These are phyloP conservation scores for Acanthamoeba culbertsoni DNA, from an alignment of 208 protist species.

Conservation along the genomic window DNA sequence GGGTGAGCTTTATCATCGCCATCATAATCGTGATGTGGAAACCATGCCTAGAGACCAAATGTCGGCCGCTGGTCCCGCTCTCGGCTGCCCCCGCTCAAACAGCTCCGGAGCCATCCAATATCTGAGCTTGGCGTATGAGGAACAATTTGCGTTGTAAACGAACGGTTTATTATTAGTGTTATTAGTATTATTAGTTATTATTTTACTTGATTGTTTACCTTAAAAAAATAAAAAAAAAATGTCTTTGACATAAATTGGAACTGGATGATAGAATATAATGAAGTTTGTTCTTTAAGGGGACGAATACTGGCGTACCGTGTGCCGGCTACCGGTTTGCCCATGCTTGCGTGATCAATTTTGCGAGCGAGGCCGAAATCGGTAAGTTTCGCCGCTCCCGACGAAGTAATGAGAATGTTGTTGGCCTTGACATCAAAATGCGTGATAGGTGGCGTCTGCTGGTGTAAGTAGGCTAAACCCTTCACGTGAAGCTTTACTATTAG, in stretches of 20 bases:
- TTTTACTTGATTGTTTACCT: no score
- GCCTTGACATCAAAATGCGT: slow-evolving; percentile 61
- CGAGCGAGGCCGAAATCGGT: slow-evolving; percentile 53
- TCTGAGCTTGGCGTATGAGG: not conserved
- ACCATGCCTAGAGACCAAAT: not conserved
- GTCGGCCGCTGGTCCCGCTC: not conserved
- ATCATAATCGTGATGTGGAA: not conserved
- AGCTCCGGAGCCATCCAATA: slow-evolving; percentile 64
- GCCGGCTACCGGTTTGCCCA: not conserved
- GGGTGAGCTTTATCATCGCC: no score
- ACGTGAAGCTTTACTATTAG: not conserved
- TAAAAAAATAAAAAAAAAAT: no score
- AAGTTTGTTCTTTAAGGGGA: no score
- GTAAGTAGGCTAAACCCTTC: slow-evolving; percentile 39
- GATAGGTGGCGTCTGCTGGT: slow-evolving; percentile 38
- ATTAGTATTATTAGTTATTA: no score
- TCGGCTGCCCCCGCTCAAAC: slow-evolving; percentile 40
- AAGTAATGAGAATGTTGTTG: slow-evolving; percentile 55
- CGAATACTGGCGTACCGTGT: not conserved
- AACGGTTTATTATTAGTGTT: no score
- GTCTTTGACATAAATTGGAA: no score
- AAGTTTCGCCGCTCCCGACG: slow-evolving; percentile 6
- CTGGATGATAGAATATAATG: no score
- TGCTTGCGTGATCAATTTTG: slow-evolving; percentile 28
- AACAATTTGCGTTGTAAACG: no score